Evolutionary conservation across 352 stramenopile genomes (phyloP), one percentile per base, ranked within the genome.

Genomic region (Pythium aristosporum): DNA sequence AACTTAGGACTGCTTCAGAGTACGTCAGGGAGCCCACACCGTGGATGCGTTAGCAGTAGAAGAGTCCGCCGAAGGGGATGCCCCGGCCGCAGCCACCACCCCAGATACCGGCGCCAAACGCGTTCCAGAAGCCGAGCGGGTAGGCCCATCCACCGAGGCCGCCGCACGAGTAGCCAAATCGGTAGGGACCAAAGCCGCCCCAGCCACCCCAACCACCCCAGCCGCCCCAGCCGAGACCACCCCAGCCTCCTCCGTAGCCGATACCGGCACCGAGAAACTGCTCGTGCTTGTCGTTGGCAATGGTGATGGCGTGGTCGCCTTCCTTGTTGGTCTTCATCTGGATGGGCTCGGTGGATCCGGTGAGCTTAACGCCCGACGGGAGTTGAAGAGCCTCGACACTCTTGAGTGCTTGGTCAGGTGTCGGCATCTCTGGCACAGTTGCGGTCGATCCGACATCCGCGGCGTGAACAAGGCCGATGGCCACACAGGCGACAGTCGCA

Each of bases 251-350:
- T n/a, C n/a, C n/a, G n/a, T n/a, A n/a, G n/a, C n/a, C n/a, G n/a
- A n/a, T n/a, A n/a, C n/a, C n/a, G n/a, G 25, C 25, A 28, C 25
- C 25, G 25, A 30, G 25, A 30, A 30, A 58, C 15, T 37, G 12
- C 25, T 58, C 51, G 16, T 58, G 51, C 23, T 55, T 55, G 49
- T 55, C 49, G 28, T 6, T 42, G 49, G 49, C 49, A 11, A 55
- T 41, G 9, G 49, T 41, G 49, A 55, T 41, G 4, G 49, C 13
- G 32, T 55, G 10, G 7, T 55, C 49, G n/a, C 49, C 49, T 55
- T 55, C 49, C 49, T 55, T 55, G 32, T 37, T 42, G 15, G 25
- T 42, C 23, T 7, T 42, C 49, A 55, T 55, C 49, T 55, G 30
- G n/a, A 55, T 37, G 25, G 49, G 15, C 9, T 55, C 49, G 13